These are phyloP conservation scores for Leccinum variabile DNA, from an alignment of 1,284 basidiomycete species.

Conservation along the genomic window DNA sequence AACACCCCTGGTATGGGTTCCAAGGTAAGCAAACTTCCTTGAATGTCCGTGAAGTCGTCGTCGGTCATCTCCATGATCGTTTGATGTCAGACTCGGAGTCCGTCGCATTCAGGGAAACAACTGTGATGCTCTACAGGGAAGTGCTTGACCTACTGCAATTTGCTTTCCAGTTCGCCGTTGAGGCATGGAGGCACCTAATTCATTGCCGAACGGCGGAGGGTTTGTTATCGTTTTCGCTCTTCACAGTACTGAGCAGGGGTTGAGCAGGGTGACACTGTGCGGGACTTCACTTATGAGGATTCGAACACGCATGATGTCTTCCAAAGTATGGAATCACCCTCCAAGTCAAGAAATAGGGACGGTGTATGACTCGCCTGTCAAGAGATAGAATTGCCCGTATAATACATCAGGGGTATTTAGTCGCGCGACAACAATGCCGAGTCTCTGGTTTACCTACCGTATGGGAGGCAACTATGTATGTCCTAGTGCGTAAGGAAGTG, in stretches of 20 bases:
- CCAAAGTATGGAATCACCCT: background rate
- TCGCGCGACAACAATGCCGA: too few relatives aligned
- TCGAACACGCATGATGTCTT: background rate
- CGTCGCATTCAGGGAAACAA: background rate
- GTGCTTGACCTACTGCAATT: background rate
- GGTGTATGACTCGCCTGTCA: background rate
- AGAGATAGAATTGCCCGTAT: background rate
- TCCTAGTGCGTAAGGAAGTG: too few relatives aligned
- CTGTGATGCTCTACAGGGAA: constrained; percentile 1
- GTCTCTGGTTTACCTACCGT: background rate
- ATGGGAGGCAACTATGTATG: background rate
- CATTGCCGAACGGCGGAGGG: background rate
- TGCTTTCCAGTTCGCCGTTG: background rate
- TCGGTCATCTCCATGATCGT: background rate
- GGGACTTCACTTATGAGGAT: background rate
- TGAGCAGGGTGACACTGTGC: background rate
- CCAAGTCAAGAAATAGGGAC: background rate
- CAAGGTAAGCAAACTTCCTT: background rate
- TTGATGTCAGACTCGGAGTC: background rate
- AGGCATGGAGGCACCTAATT: background rate
- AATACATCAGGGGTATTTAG: background rate
- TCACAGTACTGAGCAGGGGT: background rate
- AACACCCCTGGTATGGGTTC: constrained; percentile 2
- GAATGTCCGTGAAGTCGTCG: background rate
- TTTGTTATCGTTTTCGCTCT: background rate